Percentiles rank a stretch among this genome's conserved stretches.
Evolutionary conservation across 208 protist genomes (phyloP).

Genomic region (Trypanosoma conorhini): DNA sequence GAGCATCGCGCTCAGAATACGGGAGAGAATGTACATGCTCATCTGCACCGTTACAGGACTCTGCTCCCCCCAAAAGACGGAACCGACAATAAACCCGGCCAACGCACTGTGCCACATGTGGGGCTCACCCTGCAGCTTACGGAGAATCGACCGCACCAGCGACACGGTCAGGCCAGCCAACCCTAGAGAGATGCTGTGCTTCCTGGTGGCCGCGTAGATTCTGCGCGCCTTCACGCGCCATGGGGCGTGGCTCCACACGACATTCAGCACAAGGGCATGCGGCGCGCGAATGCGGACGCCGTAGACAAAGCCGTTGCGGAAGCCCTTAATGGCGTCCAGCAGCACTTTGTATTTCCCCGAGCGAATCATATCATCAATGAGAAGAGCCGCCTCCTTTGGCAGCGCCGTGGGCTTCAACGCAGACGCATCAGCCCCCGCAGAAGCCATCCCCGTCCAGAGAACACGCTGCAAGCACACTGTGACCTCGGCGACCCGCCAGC

Average conservation of each 20-base stretch:
- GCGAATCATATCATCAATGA: slow-evolving; percentile 68
- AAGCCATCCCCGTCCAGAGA: not conserved
- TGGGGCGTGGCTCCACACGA: slow-evolving; percentile 81
- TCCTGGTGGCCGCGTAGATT: slow-evolving; percentile 64
- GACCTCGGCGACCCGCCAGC: not conserved
- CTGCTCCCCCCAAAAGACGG: slow-evolving; percentile 69
- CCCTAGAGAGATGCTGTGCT: slow-evolving; percentile 75
- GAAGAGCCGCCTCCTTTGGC: not conserved
- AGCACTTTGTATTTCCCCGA: slow-evolving; percentile 62
- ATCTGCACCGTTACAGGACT: slow-evolving; percentile 86
- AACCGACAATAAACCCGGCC: slow-evolving; percentile 77
- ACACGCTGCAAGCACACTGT: not conserved
- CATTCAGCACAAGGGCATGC: slow-evolving; percentile 86
- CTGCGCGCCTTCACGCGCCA: slow-evolving; percentile 54
- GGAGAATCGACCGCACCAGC: slow-evolving; percentile 52
- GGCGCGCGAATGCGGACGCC: slow-evolving; percentile 81
- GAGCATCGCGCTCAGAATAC: slow-evolving; percentile 60
- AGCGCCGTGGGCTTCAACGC: not conserved
- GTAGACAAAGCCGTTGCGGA: slow-evolving; percentile 89
- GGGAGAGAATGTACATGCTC: slow-evolving; percentile 91
- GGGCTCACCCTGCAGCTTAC: slow-evolving; percentile 31
- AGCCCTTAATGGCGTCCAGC: slow-evolving; percentile 75
- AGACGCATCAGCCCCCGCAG: not conserved
- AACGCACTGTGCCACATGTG: slow-evolving; percentile 71
- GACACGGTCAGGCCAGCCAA: slow-evolving; percentile 58